Evolutionary conservation across 768 basidiomycete species (phyloP).

Genomic region (Tubosaeta sp.): DNA sequence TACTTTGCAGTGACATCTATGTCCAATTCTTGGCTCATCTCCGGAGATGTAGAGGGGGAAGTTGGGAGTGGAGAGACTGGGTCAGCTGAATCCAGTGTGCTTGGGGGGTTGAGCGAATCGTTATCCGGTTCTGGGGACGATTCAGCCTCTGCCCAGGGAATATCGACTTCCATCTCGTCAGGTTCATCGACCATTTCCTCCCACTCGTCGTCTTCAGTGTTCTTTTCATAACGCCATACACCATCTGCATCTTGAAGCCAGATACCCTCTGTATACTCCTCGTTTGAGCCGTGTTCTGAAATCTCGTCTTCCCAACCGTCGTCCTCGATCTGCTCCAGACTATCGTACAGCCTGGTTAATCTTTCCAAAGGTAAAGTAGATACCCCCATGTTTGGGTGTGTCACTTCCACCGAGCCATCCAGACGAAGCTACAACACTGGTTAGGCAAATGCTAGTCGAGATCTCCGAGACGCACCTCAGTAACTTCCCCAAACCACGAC

Average conservation of each 20-base stretch:
- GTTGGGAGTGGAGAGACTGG: conserved; percentile 22
- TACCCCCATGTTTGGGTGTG: conserved; percentile 54
- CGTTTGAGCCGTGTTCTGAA: conserved; percentile 34
- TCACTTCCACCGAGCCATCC: conserved; percentile 71
- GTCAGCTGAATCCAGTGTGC: conserved; percentile 20
- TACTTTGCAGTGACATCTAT: conserved; percentile 26
- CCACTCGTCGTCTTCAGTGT: conserved; percentile 38
- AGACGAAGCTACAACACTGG: conserved; percentile 51
- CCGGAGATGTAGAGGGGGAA: conserved; percentile 31
- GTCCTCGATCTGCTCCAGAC: conserved; percentile 74
- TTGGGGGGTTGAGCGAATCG: conserved; percentile 14
- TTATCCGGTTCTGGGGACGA: conserved; percentile 15
- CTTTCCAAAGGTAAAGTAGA: conserved; percentile 58
- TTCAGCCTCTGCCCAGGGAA: conserved; percentile 27
- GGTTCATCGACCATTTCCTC: conserved; percentile 33
- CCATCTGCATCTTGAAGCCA: conserved; percentile 43
- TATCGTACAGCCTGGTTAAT: conserved; percentile 75
- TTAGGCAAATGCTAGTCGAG: conserved; percentile 3
- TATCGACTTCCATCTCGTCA: conserved; percentile 36
- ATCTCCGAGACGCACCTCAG: conserved; percentile 44
- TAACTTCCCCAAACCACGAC: conserved; percentile 87
- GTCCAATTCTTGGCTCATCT: conserved; percentile 29
- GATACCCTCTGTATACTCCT: conserved; percentile 39
- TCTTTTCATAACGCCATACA: conserved; percentile 29
- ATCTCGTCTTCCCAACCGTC: conserved; percentile 49